Evolutionary conservation across 1,284 basidiomycete genomes (phyloP).

Genomic region (Rhodofomes roseus): DNA sequence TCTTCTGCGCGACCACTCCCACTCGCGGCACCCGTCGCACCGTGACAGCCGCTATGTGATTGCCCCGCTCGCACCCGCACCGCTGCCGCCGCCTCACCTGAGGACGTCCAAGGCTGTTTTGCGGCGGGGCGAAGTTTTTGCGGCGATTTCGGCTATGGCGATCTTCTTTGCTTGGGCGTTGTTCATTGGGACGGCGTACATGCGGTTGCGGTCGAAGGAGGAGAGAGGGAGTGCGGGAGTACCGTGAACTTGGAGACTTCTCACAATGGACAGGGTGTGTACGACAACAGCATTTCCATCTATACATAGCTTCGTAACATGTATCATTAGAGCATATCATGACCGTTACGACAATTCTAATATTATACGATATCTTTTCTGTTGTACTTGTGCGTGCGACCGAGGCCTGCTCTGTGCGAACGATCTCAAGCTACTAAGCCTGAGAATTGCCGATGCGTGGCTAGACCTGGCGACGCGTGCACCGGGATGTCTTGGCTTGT

Average conservation of each 20-base stretch:
- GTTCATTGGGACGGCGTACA: constrained; percentile 62
- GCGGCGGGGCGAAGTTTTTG: constrained; percentile 49
- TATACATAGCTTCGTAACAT: constrained; percentile 6
- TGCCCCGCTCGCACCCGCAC: constrained; percentile 12
- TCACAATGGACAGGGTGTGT: not conserved
- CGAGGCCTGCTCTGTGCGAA: not conserved
- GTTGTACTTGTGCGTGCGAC: not conserved
- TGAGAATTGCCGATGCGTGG: not conserved
- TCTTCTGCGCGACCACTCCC: constrained; percentile 19
- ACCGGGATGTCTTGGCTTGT: not conserved
- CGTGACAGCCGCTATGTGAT: constrained; percentile 23
- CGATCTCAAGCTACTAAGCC: not conserved
- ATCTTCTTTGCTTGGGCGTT: constrained; percentile 61
- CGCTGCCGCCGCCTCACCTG: constrained; percentile 17
- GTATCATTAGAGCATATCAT: constrained; percentile 5
- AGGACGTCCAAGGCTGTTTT: constrained; percentile 34
- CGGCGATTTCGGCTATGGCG: constrained; percentile 38
- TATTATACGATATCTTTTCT: not conserved
- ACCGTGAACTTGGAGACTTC: not conserved
- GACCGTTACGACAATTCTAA: not conserved
- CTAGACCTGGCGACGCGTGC: not conserved
- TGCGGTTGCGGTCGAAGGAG: constrained; percentile 45
- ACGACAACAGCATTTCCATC: not conserved
- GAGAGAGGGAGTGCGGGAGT: constrained; percentile 25
- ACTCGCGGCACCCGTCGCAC: constrained; percentile 18